Conservation (phyloP, 345 rosid genomes). For the Eucalyptus coolabah region DNA sequence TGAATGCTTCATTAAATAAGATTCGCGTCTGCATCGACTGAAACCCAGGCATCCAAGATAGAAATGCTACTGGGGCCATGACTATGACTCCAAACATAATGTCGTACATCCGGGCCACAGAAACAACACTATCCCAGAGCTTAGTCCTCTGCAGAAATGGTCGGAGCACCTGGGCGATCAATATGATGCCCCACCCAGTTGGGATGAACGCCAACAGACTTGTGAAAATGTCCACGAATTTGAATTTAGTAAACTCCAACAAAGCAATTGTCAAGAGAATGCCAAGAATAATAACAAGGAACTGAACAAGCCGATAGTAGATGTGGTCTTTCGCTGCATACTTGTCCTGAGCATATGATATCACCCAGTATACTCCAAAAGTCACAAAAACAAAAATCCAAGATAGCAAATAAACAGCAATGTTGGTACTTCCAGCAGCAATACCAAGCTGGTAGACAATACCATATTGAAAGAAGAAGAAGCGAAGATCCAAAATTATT, state of each 20-base stretch:
- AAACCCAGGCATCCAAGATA: slow-evolving; percentile 93
- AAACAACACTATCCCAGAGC: slow-evolving; percentile 62
- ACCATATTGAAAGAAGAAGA: slow-evolving; percentile 87
- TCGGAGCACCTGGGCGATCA: slow-evolving; percentile 70
- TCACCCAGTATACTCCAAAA: slow-evolving; percentile 37
- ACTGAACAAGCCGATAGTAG: slow-evolving; percentile 81
- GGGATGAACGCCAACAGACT: slow-evolving; percentile 86
- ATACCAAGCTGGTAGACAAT: slow-evolving; percentile 77
- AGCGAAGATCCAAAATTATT: slow-evolving; percentile 78
- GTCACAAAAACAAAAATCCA: slow-evolving; percentile 61
- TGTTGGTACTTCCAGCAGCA: slow-evolving; percentile 35
- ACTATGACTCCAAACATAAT: slow-evolving; percentile 68
- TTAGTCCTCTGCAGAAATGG: slow-evolving; percentile 49
- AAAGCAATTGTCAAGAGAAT: slow-evolving; percentile 49
- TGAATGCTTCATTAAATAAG: slow-evolving; percentile 84
- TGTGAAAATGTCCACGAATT: slow-evolving; percentile 53
- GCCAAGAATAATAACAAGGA: slow-evolving; percentile 46
- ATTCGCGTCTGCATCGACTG: slow-evolving; percentile 91
- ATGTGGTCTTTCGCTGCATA: slow-evolving; percentile 75
- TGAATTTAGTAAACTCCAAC: slow-evolving; percentile 52
- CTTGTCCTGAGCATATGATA: slow-evolving; percentile 56
- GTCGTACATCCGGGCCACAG: slow-evolving; percentile 79
- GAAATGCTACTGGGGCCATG: slow-evolving; percentile 74
- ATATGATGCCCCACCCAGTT: slow-evolving; percentile 81
- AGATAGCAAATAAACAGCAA: slow-evolving; percentile 69